Base-by-base conservation (phyloP, 73 alveolate genomes). In the Symbiodinium natans region DNA sequence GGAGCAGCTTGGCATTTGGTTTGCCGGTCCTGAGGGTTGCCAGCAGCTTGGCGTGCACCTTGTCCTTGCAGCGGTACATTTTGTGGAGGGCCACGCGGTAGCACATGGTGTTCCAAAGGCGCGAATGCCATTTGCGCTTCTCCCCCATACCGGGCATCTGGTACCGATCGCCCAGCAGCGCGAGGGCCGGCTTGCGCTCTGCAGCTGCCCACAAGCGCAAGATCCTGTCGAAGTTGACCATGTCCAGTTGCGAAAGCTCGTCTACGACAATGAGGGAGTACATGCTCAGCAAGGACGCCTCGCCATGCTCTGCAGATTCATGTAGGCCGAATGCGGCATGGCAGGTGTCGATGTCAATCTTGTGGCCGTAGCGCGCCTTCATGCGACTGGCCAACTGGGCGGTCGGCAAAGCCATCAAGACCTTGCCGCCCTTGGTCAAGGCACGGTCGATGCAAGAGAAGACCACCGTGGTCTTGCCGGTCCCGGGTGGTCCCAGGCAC, bases 251-350 rank as follows among this genome's bases (percentile, higher is more conserved):
- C 38, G 88, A 80, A 0, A 80, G 21, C 88, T 80, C 88, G 56
- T 80, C 88, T 1, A 80, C 34, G 43, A 74, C 43, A 39, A 80
- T 38, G 36, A 68, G 9, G 59, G 38, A 33, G 39, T 7, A 33
- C 19, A 19, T 36, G 63, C 3, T 5, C 36, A 33, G 63, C 48
- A 80, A 38, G 21, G 4, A 1, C 34, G 88, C 10, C 13, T 17
- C 59, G 39, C 11, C 56, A 2, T 10, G 10, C 31, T 19, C 42
- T 15, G 5, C 88, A 15, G 1, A 2, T 3, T 80, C 59, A 59
- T 80, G 21, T 31, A 80, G 63, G 38, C 88, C 88, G 88, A 80
- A 80, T 56, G 88, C 88, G 23, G 88, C 88, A 59, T 80, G 88
- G 88, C 59, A 80, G 39, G 88, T 80, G 88, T 80, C 88, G 10